phyloP scores from a whole-genome alignment of 2,329 filamentous ascomycete species.

The Emericellopsis atlantica region DNA sequence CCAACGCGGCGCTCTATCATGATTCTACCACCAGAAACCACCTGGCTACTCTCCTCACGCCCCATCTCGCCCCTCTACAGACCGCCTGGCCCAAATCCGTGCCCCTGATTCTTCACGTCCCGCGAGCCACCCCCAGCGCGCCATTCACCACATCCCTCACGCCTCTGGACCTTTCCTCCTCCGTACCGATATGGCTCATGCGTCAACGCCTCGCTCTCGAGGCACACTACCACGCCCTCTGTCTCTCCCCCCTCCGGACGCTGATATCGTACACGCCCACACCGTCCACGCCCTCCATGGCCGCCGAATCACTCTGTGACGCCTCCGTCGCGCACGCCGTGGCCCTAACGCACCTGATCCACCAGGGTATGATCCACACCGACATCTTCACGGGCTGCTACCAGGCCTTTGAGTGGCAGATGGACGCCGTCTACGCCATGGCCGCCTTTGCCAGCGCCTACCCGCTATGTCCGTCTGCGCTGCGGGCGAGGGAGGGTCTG shows the following conservation, averaged over 20 bases:
- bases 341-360: neutral
- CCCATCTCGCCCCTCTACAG: neutral
- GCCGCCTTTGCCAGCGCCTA: slow-evolving; percentile 2
- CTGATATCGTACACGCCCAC: slow-evolving; percentile 1
- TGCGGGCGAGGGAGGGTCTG: neutral
- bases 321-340: slow-evolving; percentile 2
- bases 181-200: slow-evolving; percentile 1
- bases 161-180: neutral
- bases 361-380: neutral
- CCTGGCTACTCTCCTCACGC: neutral
- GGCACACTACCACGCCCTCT: slow-evolving; percentile 3
- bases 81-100: slow-evolving; percentile 1
- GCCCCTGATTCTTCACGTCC: neutral
- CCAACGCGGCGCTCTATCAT: neutral
- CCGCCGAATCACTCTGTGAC: neutral
- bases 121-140: neutral
- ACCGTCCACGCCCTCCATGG: neutral
- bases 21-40: neutral
- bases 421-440: slow-evolving; percentile 2
- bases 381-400: slow-evolving; percentile 3
- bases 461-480: neutral
- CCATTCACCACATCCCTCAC: neutral
- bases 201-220: slow-evolving; percentile 3
- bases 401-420: slow-evolving; percentile 3
- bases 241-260: neutral